Base-by-base conservation (phyloP, 2,329 filamentous ascomycete genomes). In the Thielaviopsis musarum region DNA sequence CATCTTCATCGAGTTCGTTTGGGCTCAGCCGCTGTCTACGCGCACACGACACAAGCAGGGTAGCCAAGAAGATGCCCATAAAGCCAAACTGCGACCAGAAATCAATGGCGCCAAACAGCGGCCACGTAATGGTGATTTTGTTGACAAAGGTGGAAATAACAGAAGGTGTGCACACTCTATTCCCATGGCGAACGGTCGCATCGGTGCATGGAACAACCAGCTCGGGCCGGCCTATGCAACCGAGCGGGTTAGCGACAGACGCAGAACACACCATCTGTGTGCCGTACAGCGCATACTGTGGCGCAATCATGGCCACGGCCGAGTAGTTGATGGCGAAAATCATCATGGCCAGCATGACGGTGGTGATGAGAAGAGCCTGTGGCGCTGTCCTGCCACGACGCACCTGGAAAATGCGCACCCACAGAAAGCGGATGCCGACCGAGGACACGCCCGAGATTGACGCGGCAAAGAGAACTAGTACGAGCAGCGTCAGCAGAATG, bases 1-100 rank as follows among this genome's bases (percentile, higher is more conserved):
- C 84, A 67, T 96, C 91, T 63, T 91, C 87, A 64, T 97, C 93
- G 7, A 94, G 70, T 66, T 91, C 83, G 53, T 81, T 79, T 59
- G 91, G 76, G 65, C 91, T 82, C 41, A 95, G 71, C 67, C 79
- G 84, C 0, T 91, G 91, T 1, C 89, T 83, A 51, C 86, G 83
- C 77, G 97, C 85, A 0, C 96, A 73, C 2, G 87, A 82, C 0
- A 87, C 86, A 22, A 89, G 61, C 65, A 95, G 87, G 13, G 95
- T 84, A 59, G 95, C 72, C 10, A 95, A 70, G 70, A 95, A 96
- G 21, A 96, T 77, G 38, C 72, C 85, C 52, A 98, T 72, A 73
- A 98, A 97, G 13, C 80, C 87, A 68, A 96, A 97, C 67, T 98
- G 93, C 0, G 90, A 88, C 90, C 91, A 98, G 71, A 97, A 98